Conservation (phyloP, 805 yeast species). For the Candida vartiovaarae region DNA sequence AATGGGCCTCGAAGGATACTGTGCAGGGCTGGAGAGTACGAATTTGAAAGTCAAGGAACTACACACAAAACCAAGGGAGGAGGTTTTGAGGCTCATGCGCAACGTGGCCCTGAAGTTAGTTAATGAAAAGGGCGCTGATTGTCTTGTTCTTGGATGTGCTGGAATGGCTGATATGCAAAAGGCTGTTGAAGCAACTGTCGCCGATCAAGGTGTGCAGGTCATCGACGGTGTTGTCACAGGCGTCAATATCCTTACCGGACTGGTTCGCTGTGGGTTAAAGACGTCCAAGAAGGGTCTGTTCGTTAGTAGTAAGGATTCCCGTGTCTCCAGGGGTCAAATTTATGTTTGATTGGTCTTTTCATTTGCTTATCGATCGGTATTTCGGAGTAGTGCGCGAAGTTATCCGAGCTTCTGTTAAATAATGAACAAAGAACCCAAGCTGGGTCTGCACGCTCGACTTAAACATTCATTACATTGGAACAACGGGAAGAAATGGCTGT, state of each 20-base stretch:
- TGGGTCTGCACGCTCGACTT: too few relatives aligned
- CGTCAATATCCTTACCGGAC: constrained; percentile 17
- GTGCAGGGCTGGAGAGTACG: constrained; percentile 29
- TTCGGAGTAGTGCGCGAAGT: not conserved
- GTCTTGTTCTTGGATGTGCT: constrained; percentile 26
- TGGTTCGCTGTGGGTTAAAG: constrained; percentile 20
- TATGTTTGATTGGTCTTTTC: constrained; percentile 6
- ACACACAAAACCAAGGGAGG: constrained; percentile 26
- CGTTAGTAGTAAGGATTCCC: constrained; percentile 15
- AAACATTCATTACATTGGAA: too few relatives aligned
- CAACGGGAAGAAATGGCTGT: not conserved
- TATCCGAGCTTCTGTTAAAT: not conserved
- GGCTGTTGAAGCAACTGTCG: constrained; percentile 19
- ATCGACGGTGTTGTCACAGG: constrained; percentile 25
- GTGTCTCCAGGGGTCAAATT: constrained; percentile 17
- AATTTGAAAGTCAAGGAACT: constrained; percentile 27
- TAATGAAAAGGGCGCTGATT: constrained; percentile 24
- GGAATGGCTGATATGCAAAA: constrained; percentile 26
- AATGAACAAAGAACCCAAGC: too few relatives aligned
- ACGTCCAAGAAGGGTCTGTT: constrained; percentile 26
- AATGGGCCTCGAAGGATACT: constrained; percentile 24
- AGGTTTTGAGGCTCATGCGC: constrained; percentile 23
- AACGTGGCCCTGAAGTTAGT: constrained; percentile 22
- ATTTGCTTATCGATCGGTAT: not conserved
- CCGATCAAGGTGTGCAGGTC: constrained; percentile 16